A percentile compares a stretch with the other conserved stretches of the same genome.
Evolutionary conservation across 306 rosid genomes (phyloP).

Genomic region (Trifolium subterraneum): DNA sequence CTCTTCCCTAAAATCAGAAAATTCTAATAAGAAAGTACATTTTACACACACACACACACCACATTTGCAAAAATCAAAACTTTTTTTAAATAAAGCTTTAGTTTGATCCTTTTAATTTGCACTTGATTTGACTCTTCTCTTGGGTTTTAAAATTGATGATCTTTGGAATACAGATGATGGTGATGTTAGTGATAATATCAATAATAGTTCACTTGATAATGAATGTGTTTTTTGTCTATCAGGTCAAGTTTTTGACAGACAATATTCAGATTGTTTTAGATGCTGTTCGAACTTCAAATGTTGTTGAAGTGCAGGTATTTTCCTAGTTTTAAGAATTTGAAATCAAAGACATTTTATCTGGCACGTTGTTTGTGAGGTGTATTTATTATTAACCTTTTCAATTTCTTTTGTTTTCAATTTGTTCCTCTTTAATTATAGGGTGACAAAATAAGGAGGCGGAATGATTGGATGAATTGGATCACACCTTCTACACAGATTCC

Average conservation of each 20-base stretch:
- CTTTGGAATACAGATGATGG: background rate
- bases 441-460: conserved; percentile 75
- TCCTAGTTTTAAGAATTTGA: conserved; percentile 1
- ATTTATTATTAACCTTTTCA: background rate
- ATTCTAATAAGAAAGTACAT: background rate
- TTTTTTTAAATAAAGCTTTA: background rate
- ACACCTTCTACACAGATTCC: conserved; percentile 51
- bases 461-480: conserved; percentile 79
- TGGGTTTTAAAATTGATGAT: background rate
- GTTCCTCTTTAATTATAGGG: conserved; percentile 55
- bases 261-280: conserved; percentile 70
- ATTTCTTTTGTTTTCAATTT: background rate
- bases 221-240: background rate
- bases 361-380: background rate
- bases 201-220: background rate
- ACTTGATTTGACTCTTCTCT: background rate
- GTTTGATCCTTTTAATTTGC: background rate
- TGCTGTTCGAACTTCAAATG: conserved; percentile 64
- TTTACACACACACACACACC: background rate
- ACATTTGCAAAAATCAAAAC: background rate
- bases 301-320: conserved; percentile 85
- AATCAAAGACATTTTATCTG: background rate
- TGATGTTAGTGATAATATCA: background rate
- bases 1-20: background rate
- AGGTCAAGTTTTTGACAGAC: conserved; percentile 76